Percentiles rank a stretch among this genome's conserved stretches.
Evolutionary conservation across 768 basidiomycete species (phyloP).

Genomic region (Wakefieldia striispora): DNA sequence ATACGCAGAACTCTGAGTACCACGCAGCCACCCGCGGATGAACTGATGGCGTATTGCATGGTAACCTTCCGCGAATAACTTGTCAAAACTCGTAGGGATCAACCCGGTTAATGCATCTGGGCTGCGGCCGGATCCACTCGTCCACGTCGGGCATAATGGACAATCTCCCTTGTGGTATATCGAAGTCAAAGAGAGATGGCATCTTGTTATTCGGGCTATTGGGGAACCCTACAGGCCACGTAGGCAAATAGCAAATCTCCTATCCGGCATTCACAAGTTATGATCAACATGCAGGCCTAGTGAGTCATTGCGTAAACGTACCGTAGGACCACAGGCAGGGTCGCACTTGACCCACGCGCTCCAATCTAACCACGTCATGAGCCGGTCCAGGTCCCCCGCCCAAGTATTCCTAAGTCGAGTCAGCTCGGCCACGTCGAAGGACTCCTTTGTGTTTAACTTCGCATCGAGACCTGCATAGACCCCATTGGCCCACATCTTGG

Average conservation of each 20-base stretch:
- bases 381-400: constrained; percentile 15
- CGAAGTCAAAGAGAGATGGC: too few species aligned
- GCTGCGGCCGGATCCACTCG: constrained; percentile 24
- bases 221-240: too few species aligned
- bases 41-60: background rate
- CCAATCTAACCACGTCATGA: constrained; percentile 55
- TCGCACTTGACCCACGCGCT: constrained; percentile 51
- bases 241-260: too few species aligned
- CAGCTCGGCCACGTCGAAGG: background rate
- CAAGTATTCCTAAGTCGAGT: constrained; percentile 27
- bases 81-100: constrained; percentile 2
- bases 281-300: background rate
- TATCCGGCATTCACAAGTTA: background rate
- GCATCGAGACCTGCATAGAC: constrained; percentile 16
- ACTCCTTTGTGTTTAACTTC: constrained; percentile 4
- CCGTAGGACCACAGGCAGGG: constrained; percentile 44
- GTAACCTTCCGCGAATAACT: background rate
- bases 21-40: background rate
- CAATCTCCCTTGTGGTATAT: too few species aligned
- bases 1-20: background rate
- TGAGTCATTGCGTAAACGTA: constrained; percentile 11
- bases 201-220: too few species aligned
- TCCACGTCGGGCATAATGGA: background rate
- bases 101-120: constrained; percentile 16
- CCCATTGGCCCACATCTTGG: constrained; percentile 47